Base-by-base conservation (phyloP, 208 protist genomes). In the Leishmania tarentolae region DNA sequence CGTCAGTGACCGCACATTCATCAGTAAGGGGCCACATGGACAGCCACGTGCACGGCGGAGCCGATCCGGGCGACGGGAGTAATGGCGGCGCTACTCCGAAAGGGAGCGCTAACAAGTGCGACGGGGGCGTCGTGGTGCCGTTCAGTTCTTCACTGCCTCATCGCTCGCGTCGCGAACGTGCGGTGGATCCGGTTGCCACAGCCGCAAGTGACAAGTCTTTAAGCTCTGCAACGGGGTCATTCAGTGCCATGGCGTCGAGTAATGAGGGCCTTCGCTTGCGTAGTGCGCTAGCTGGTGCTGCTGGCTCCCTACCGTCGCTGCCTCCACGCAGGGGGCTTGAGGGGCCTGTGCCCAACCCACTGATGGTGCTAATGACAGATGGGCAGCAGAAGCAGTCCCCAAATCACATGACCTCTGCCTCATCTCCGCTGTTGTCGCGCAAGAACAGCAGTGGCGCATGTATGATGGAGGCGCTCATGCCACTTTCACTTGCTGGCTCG, bases 401-500 rank as follows among this genome's bases (percentile, higher is more conserved):
- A 66, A 13, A 44, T 6, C 53, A 9, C 17, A 35, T 35, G 59
- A 37, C 63, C 35, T 57, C 81, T 74, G 71, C 61, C 42, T 82
- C 76, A 7, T 68, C 47, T 53, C 66, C 79, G 3, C 69, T 42
- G n/a, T 66, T 65, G n/a, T 69, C 76, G 15, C 31, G 52, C 53
- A 28, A 73, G 31, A 37, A 47, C 50, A 76, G 47, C 72, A 4
- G 19, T n/a, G 73, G 44, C 37, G 71, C 56, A n/a, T 56, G 68
- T 50, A 37, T 82, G 15, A 56, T 81, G 11, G 75, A 82, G 4
- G 77, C 83, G 44, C 68, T 83, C 42, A 35, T 75, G 40, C 85
- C 87, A 15, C 40, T 89, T n/a, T 87, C 86, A 2, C 87, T 97
- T 28, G 77, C 91, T 53, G 90, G 88, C 78, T 81, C 61, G 68